phyloP scores from a whole-genome alignment of 2,329 filamentous ascomycete genomes.

The Amphichorda felina region DNA sequence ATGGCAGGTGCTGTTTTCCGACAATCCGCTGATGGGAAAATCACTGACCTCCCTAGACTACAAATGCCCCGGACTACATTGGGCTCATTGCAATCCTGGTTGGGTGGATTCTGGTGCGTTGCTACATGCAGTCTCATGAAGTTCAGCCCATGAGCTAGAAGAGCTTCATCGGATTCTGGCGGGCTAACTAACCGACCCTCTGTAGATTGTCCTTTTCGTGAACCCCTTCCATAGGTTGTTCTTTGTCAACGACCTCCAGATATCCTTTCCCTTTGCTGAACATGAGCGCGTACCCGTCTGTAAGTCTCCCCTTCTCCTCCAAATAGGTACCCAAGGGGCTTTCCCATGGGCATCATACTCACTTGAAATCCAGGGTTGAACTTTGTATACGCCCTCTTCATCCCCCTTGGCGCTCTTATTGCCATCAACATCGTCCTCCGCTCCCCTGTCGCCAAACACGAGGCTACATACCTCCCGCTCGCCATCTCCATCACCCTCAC shows the following conservation, averaged over 20 bases:
- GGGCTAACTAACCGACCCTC: no score
- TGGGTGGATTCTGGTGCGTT: slow-evolving; percentile 49
- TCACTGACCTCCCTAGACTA: slow-evolving; percentile 40
- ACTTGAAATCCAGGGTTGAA: slow-evolving; percentile 43
- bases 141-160: background rate
- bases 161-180: no score
- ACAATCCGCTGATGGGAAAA: no score
- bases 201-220: slow-evolving; percentile 26
- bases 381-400: slow-evolving; percentile 63
- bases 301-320: slow-evolving; percentile 30
- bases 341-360: no score
- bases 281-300: slow-evolving; percentile 72
- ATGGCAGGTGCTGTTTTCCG: slow-evolving; percentile 23
- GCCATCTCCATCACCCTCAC: slow-evolving; percentile 66
- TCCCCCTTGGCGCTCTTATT: slow-evolving; percentile 58
- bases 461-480: slow-evolving; percentile 76
- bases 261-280: slow-evolving; percentile 78
- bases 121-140: background rate
- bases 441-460: slow-evolving; percentile 64
- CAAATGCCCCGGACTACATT: slow-evolving; percentile 81
- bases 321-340: background rate
- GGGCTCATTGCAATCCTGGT: slow-evolving; percentile 60
- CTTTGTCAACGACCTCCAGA: slow-evolving; percentile 69
- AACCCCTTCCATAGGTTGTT: slow-evolving; percentile 94
- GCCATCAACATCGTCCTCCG: slow-evolving; percentile 48